A percentile compares a stretch with the other conserved stretches of the same genome.
Evolutionary conservation across 140 eudicot species (phyloP).

Genomic region (Flaveria floridana): DNA sequence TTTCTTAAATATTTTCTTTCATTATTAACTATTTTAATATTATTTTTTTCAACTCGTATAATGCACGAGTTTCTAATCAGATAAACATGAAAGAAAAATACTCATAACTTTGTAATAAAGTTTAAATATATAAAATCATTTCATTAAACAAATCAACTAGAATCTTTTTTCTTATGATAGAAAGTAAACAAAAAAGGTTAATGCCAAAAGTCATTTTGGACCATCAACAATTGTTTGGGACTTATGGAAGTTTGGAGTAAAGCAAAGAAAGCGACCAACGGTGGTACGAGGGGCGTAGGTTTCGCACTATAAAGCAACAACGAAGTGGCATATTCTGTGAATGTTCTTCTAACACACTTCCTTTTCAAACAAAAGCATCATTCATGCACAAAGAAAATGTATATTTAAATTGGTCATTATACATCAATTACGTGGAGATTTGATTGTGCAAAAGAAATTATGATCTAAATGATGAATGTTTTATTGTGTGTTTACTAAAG

Average conservation of each 20-base stretch:
- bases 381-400: not conserved
- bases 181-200: not conserved
- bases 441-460: not conserved
- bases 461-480: too few relatives aligned
- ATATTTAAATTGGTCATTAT: not conserved
- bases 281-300: conserved; percentile 27
- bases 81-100: too few relatives aligned
- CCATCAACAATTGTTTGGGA: not conserved
- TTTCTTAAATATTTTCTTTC: too few relatives aligned
- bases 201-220: not conserved
- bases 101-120: too few relatives aligned
- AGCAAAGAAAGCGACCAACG: conserved; percentile 26
- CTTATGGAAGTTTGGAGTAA: not conserved
- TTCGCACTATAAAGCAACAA: not conserved
- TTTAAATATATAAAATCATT: too few relatives aligned
- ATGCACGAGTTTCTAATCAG: too few relatives aligned
- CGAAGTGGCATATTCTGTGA: conserved; percentile 22
- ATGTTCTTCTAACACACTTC: conserved; percentile 8
- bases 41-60: too few relatives aligned
- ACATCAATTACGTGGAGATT: conserved; percentile 2
- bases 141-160: not conserved
- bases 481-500: too few relatives aligned
- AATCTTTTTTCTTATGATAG: not conserved
- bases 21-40: too few relatives aligned
- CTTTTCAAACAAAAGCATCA: not conserved